Percentiles rank a stretch among this genome's conserved stretches.
Evolutionary conservation across 2,329 filamentous ascomycete species (phyloP).

Genomic region (Ophiocordyceps sinensis): DNA sequence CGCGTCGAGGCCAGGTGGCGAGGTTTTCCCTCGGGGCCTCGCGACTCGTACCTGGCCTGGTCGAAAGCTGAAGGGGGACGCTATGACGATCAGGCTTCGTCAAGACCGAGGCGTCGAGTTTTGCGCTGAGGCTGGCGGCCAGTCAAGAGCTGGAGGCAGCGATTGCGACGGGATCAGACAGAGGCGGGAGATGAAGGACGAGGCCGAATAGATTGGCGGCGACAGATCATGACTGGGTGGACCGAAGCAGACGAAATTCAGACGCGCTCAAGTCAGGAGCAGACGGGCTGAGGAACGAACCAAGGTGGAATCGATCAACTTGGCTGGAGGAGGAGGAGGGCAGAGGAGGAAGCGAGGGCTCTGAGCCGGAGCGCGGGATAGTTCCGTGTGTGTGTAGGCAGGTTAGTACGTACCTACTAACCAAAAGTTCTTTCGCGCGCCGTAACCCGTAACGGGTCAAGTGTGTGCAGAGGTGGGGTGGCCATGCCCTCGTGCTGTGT

Average conservation of each 20-base stretch:
- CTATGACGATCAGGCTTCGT: conserved; percentile 9
- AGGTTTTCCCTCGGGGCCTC: background rate
- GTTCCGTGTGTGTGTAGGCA: conserved; percentile 1
- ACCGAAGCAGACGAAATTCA: background rate
- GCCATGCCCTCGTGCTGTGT: background rate
- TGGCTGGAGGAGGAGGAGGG: background rate
- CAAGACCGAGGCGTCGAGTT: conserved; percentile 5
- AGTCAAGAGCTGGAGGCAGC: background rate
- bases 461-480: too few species aligned
- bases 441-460: too few species aligned
- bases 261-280: conserved; percentile 4
- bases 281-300: background rate
- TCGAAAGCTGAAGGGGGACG: background rate
- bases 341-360: conserved; percentile 1
- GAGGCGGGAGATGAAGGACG: conserved; percentile 3
- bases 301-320: background rate
- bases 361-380: conserved; percentile 1
- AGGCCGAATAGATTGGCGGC: conserved; percentile 1
- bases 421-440: background rate
- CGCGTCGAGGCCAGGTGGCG: background rate
- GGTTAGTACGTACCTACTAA: too few species aligned
- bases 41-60: background rate
- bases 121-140: conserved; percentile 6
- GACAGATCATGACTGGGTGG: conserved; percentile 7
- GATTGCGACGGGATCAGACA: conserved; percentile 6